These are phyloP conservation scores for Kwoniella heveanensis DNA, from an alignment of 768 basidiomycete genomes.

Conservation along the genomic window DNA sequence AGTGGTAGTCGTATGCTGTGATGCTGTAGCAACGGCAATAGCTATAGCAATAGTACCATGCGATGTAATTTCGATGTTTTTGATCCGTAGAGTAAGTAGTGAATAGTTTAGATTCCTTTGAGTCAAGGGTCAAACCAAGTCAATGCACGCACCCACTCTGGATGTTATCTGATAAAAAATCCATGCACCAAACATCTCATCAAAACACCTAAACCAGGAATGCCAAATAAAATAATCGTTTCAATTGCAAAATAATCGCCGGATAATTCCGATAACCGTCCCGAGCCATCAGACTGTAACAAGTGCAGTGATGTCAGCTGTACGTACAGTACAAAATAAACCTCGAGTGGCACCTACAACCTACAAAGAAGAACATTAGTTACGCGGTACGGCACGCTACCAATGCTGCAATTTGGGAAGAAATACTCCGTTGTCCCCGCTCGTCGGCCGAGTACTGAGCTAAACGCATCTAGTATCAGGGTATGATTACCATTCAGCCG, in stretches of 20 bases:
- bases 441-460: conserved; percentile 1
- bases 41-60: background rate
- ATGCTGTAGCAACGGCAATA: too few species aligned
- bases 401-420: background rate
- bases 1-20: too few species aligned
- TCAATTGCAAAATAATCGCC: background rate
- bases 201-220: background rate
- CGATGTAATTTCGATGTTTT: too few species aligned
- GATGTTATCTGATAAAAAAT: conserved; percentile 2
- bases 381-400: too few species aligned
- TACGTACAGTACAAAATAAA: background rate
- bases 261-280: background rate
- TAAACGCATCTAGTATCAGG: too few species aligned
- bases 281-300: too few species aligned
- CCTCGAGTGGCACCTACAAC: background rate
- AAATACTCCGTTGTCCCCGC: background rate
- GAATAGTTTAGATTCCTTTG: background rate
- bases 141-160: too few species aligned
- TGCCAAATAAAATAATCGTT: background rate
- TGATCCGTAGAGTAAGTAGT: background rate
- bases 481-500: too few species aligned
- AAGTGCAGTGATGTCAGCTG: background rate
- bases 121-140: background rate
- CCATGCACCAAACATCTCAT: background rate
- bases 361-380: background rate